Evolutionary conservation across 805 yeast species (phyloP), one percentile per base, ranked within the genome.

Genomic region (Yamadazyma sp.): DNA sequence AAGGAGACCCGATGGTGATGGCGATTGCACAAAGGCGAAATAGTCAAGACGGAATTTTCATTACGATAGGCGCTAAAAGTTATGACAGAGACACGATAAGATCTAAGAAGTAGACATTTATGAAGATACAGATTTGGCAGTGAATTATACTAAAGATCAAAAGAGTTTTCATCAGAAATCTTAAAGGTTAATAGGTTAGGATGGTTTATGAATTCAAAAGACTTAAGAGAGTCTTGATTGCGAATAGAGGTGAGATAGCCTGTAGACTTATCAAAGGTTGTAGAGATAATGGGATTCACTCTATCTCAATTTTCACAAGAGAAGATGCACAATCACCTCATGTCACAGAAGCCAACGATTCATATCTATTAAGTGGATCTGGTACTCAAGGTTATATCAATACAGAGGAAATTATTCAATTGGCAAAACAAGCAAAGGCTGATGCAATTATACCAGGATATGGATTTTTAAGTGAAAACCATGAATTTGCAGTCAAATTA

Each of bases 171-270:
- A n/a, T n/a, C n/a, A n/a, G n/a, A n/a, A n/a, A n/a, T n/a, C n/a
- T n/a, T n/a, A n/a, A n/a, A n/a, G n/a, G n/a, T n/a, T n/a, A n/a
- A n/a, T n/a, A n/a, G n/a, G n/a, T n/a, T n/a, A n/a, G n/a, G n/a
- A n/a, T n/a, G n/a, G n/a, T n/a, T n/a, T 20, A 20, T 20, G 26
- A 23, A 23, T 26, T 26, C 18, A 14, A 7, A 7, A 12, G 14
- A 7, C 14, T 26, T 15, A 26, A 26, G 12, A 13, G 29, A 14
- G 31, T 28, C 5, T 23, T 28, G 9, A 28, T 89, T 35, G 97
- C 97, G 25, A 89, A 89, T 69, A 77, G 98, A 63, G 98, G 98
- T 56, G 98, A 89, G 62, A 89, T 89, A 50, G 96, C 98, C 2
- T 96, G 88, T 21, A 71, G 98, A 51, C 86, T 91, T 47, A 86